Evolutionary conservation across 352 stramenopile species (phyloP), one percentile per base, ranked within the genome.

Genomic region (Phytophthora vignae): DNA sequence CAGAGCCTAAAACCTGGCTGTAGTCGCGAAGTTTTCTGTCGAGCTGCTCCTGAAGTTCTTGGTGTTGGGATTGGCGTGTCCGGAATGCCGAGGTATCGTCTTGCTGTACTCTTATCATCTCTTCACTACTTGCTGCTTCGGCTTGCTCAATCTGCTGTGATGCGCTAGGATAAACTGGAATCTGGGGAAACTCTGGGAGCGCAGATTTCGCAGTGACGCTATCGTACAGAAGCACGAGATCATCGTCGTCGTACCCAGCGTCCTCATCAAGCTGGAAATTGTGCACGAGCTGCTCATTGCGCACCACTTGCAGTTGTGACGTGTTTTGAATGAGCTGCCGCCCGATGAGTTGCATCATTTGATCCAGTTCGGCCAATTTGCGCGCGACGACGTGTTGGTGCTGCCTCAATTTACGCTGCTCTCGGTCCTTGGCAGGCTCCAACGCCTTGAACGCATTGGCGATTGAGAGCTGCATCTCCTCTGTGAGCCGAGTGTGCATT

Each of bases 321-420:
- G 79, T 89, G 60, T 87, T 90, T 62, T 89, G 79, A 14, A 92
- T 81, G 52, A 90, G 73, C 59, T 92, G 84, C n/a, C 84, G 78
- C 12, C 84, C 81, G 19, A 90, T 78, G 22, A 92, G 74, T 46
- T 90, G 83, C 42, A 90, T 52, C 60, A 90, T 82, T 36, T 90
- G 84, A 57, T 92, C 84, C 36, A 90, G 69, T 29, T 92, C 82
- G 21, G 58, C 60, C n/a, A 88, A 25, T 64, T 87, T 86, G 14
- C 82, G 72, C 14, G 38, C 69, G 15, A 88, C 56, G 57, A 78
- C 1, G 61, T 69, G 64, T 5, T 77, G 67, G 2, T 78, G 63
- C 14, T 77, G 70, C 42, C 72, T 81, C 14, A 61, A 53, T 42
- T 62, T 72, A 10, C 67, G 60, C 11, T 76, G 56, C 17, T 78